Conservation (phyloP, 352 stramenopile species). For the Peronospora belbahrii region DNA sequence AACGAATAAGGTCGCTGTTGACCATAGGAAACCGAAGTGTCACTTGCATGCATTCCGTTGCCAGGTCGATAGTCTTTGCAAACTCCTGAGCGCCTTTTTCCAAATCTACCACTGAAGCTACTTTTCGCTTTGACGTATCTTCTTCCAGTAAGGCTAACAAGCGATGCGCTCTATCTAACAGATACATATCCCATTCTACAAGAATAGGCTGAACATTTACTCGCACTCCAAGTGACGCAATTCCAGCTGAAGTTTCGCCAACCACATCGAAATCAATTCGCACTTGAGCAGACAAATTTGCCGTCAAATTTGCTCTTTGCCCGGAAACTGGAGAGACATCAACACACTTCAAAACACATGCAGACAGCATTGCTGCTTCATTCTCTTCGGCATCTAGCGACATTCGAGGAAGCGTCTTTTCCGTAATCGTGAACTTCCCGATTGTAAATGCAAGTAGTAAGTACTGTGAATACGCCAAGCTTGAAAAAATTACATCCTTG, state of each 20-base stretch:
- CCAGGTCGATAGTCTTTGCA: slow-evolving; percentile 55
- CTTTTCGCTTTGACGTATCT: slow-evolving; percentile 18
- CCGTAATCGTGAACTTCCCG: slow-evolving; percentile 52
- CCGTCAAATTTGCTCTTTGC: slow-evolving; percentile 52
- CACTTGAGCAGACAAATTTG: slow-evolving; percentile 60
- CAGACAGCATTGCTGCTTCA: slow-evolving; percentile 53
- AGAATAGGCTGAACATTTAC: slow-evolving; percentile 69
- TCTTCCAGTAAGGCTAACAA: slow-evolving; percentile 71
- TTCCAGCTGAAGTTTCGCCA: slow-evolving; percentile 13
- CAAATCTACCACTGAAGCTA: background rate
- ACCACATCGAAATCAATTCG: slow-evolving; percentile 47
- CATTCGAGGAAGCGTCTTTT: slow-evolving; percentile 72
- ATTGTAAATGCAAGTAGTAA: slow-evolving; percentile 45
- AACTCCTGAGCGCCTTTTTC: slow-evolving; percentile 18
- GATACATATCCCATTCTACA: slow-evolving; percentile 83
- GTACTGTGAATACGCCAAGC: slow-evolving; percentile 50
- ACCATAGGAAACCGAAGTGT: slow-evolving; percentile 81
- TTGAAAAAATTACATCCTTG: slow-evolving; percentile 68
- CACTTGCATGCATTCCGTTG: slow-evolving; percentile 63
- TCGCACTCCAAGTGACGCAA: slow-evolving; percentile 46
- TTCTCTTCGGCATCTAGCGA: slow-evolving; percentile 60
- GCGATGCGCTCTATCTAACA: slow-evolving; percentile 68
- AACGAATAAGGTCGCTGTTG: slow-evolving; percentile 73
- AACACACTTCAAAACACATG: slow-evolving; percentile 48
- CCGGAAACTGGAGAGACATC: slow-evolving; percentile 51